A percentile compares a stretch with the other conserved stretches of the same genome.
These are phyloP conservation scores for Daedaleopsis sinensis DNA, from an alignment of 768 basidiomycete genomes.

Conservation along the genomic window DNA sequence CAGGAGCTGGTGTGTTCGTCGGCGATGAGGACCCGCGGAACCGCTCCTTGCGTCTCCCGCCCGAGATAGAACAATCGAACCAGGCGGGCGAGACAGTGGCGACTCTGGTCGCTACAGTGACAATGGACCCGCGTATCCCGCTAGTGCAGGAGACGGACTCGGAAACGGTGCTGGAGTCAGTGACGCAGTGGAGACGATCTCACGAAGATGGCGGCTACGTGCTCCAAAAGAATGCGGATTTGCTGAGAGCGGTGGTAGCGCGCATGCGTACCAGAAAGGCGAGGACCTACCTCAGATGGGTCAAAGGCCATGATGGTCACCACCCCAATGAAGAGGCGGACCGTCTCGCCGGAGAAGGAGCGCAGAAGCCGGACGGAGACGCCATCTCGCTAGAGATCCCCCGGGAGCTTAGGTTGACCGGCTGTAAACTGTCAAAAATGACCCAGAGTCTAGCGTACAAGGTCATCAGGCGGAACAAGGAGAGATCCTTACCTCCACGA, in stretches of 20 bases:
- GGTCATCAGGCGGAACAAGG: neutral
- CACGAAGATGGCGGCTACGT: constrained; percentile 36
- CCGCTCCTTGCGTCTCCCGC: neutral
- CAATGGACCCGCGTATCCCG: neutral
- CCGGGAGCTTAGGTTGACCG: neutral
- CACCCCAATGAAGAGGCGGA: neutral
- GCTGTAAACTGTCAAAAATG: neutral
- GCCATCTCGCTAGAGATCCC: neutral
- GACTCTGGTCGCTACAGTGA: neutral
- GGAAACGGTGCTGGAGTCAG: constrained; percentile 15
- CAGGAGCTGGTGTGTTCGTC: constrained; percentile 7
- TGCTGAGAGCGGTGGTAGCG: neutral
- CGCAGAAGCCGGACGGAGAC: neutral
- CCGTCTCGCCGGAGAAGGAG: neutral
- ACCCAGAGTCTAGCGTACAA: neutral
- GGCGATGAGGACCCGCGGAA: neutral
- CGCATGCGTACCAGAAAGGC: neutral
- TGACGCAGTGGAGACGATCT: constrained; percentile 7
- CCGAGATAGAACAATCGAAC: neutral
- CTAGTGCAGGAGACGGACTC: constrained; percentile 26
- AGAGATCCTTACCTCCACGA: neutral
- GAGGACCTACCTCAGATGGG: neutral
- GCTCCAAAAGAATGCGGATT: constrained; percentile 10
- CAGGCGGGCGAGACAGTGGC: constrained; percentile 3
- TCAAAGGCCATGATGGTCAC: neutral